Base-by-base conservation (phyloP, 2,329 filamentous ascomycete genomes). In the Monilinia aucupariae region DNA sequence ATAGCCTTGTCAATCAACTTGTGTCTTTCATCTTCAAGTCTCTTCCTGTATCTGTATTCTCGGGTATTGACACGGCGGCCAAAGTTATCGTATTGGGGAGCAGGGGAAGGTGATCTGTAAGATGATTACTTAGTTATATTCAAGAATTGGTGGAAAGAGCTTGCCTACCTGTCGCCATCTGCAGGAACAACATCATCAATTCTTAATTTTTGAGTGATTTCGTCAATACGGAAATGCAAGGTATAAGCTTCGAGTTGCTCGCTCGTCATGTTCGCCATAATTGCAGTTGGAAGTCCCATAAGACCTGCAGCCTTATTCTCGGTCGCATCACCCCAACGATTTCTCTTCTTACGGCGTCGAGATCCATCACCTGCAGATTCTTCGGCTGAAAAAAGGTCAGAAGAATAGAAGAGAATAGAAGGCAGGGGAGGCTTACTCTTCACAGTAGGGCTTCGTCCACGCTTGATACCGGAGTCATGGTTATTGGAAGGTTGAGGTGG, bases 121-220 rank as follows among this genome's bases (percentile, higher is more conserved):
- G 64, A 43, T 9, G 54, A 43, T 53, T 68, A 71, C 30, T 62
- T 37, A 62, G 27, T 27, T 56, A 27, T 48, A 8, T 9, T 41
- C 20, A 7, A n/a, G 63, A 9, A 34, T 54, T 34, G 17, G 52
- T 51, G n/a, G 49, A 61, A 51, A 20, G 25, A 37, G 52, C 39
- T 63, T 62, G 80, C 88, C 71, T 82, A 96, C 93, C 94, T 87
- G 75, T 97, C 93, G 71, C 92, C 92, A 78, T 97, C 94, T 71
- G 91, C 91, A 64, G 94, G 94, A 66, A 99, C 94, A 61, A 99
- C 94, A 82, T 99, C 94, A 79, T 97, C 96, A 77, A 99, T 99
- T 74, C 93, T 89, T 70, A 99, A 86, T 84, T 99, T 99, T 80
- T 99, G 93, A 75, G 92, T 97, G 74, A 99, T 99, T 78, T 99